These are phyloP conservation scores for Herpetomonas muscarum DNA, from an alignment of 208 protist genomes.

Conservation along the genomic window DNA sequence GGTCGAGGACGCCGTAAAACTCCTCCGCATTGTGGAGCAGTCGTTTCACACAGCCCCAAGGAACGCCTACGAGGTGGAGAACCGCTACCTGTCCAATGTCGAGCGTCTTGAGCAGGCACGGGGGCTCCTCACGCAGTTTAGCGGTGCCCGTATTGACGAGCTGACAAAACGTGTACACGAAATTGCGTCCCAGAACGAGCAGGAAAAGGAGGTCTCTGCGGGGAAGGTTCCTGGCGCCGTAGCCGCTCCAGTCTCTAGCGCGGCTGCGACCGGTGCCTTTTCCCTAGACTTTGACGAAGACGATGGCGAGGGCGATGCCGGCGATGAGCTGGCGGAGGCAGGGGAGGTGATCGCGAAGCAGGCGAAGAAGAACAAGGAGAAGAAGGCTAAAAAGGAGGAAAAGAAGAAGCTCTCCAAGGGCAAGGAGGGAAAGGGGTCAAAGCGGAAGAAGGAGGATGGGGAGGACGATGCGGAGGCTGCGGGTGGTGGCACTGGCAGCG, in stretches of 20 bases:
- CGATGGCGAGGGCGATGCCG: slow-evolving; percentile 25
- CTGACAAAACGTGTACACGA: slow-evolving; percentile 23
- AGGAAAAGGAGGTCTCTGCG: slow-evolving; percentile 8
- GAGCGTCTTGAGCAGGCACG: slow-evolving; percentile 35
- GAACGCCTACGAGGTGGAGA: slow-evolving; percentile 62
- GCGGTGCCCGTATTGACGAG: slow-evolving; percentile 45
- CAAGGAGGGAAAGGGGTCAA: slow-evolving; percentile 9
- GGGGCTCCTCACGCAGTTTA: slow-evolving; percentile 28
- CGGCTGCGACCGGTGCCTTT: slow-evolving; percentile 23
- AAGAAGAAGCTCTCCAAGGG: background rate
- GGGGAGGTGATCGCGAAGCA: slow-evolving; percentile 12
- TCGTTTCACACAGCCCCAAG: slow-evolving; percentile 45
- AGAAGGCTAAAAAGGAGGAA: slow-evolving; percentile 4
- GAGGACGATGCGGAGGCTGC: slow-evolving; percentile 5
- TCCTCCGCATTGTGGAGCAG: slow-evolving; percentile 31
- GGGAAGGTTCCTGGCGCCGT: background rate
- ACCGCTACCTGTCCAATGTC: slow-evolving; percentile 29
- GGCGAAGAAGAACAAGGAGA: slow-evolving; percentile 25
- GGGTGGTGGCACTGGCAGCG: background rate
- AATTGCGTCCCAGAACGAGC: slow-evolving; percentile 21
- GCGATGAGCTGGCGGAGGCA: slow-evolving; percentile 26
- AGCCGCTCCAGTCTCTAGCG: background rate
- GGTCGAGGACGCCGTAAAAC: slow-evolving; percentile 31
- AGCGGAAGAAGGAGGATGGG: slow-evolving; percentile 23
- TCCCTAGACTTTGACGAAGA: slow-evolving; percentile 35